A percentile compares a stretch with the other conserved stretches of the same genome.
Conservation (phyloP, 1,284 basidiomycete genomes). For the Ganoderma leucocontextum region DNA sequence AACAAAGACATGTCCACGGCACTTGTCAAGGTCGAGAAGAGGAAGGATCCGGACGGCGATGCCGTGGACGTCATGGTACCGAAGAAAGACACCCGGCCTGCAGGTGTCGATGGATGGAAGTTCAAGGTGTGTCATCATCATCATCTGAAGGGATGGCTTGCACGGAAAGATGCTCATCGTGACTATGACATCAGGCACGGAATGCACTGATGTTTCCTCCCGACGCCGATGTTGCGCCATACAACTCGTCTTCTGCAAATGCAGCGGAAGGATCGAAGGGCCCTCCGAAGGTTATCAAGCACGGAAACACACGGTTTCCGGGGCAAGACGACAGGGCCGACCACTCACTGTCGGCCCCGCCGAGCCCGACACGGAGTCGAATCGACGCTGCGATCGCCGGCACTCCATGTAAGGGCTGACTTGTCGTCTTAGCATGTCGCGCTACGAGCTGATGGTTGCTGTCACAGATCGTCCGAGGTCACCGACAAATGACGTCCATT, state of each 20-base stretch:
- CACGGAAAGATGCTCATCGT: constrained; percentile 9
- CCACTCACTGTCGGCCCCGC: constrained; percentile 65
- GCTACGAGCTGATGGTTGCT: constrained; percentile 20
- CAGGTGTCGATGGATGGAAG: constrained; percentile 83
- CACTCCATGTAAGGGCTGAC: constrained; percentile 65
- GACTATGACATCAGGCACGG: constrained; percentile 64
- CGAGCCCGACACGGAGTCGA: constrained; percentile 87
- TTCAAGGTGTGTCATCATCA: constrained; percentile 74
- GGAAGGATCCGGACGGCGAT: constrained; percentile 43
- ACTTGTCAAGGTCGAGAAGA: constrained; percentile 34
- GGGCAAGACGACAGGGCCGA: constrained; percentile 64
- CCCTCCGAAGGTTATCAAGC: constrained; percentile 74
- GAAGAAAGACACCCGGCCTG: constrained; percentile 72
- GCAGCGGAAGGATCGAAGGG: constrained; percentile 48
- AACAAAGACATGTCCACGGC: constrained; percentile 27
- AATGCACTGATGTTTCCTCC: constrained; percentile 95
- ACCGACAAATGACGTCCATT: constrained; percentile 64
- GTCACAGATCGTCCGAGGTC: constrained; percentile 65
- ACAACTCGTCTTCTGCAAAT: constrained; percentile 55
- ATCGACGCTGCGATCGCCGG: constrained; percentile 91
- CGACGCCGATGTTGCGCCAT: constrained; percentile 87
- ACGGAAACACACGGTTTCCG: constrained; percentile 81
- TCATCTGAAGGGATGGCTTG: background rate
- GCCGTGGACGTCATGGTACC: constrained; percentile 77
- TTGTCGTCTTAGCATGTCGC: constrained; percentile 18